phyloP scores from a whole-genome alignment of 2,329 filamentous ascomycete genomes.

The Exophiala phaeomuriformis region DNA sequence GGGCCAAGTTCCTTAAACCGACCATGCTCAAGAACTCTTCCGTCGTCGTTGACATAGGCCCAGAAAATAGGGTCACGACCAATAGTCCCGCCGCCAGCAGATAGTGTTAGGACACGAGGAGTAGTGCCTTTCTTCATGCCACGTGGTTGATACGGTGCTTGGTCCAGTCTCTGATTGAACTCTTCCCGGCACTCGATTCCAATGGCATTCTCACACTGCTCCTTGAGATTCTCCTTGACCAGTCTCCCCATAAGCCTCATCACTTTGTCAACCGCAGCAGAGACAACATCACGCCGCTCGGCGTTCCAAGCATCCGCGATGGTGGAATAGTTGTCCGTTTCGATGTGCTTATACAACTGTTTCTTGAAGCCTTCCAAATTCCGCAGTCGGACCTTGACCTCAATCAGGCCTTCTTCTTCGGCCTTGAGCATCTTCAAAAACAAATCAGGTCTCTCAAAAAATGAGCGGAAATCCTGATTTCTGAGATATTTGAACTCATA shows the following conservation, averaged over 20 bases:
- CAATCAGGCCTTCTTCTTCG: slow-evolving; percentile 85
- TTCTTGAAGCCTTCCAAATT: slow-evolving; percentile 68
- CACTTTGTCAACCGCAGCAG: slow-evolving; percentile 71
- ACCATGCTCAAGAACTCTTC: slow-evolving; percentile 79
- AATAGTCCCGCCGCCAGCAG: slow-evolving; percentile 74
- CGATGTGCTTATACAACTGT: slow-evolving; percentile 73
- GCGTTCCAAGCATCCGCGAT: slow-evolving; percentile 92
- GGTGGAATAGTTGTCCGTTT: slow-evolving; percentile 92
- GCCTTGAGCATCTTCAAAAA: slow-evolving; percentile 97
- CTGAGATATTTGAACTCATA: slow-evolving; percentile 97
- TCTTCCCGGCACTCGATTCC: slow-evolving; percentile 82
- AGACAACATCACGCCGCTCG: slow-evolving; percentile 75
- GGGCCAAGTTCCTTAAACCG: slow-evolving; percentile 71
- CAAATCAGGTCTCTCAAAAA: slow-evolving; percentile 76
- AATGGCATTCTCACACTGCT: slow-evolving; percentile 87
- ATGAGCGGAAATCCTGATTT: slow-evolving; percentile 74
- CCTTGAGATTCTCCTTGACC: slow-evolving; percentile 88
- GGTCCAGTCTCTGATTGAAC: slow-evolving; percentile 82
- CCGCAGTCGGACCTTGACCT: slow-evolving; percentile 72
- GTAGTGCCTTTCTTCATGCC: slow-evolving; percentile 83
- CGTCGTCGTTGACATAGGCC: slow-evolving; percentile 90
- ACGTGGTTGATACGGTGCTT: slow-evolving; percentile 92
- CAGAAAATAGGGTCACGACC: slow-evolving; percentile 72
- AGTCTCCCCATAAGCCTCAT: slow-evolving; percentile 79
- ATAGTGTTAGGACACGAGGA: slow-evolving; percentile 78